Conservation (phyloP, 257 asterid species). For the Solanum clarkiae region DNA sequence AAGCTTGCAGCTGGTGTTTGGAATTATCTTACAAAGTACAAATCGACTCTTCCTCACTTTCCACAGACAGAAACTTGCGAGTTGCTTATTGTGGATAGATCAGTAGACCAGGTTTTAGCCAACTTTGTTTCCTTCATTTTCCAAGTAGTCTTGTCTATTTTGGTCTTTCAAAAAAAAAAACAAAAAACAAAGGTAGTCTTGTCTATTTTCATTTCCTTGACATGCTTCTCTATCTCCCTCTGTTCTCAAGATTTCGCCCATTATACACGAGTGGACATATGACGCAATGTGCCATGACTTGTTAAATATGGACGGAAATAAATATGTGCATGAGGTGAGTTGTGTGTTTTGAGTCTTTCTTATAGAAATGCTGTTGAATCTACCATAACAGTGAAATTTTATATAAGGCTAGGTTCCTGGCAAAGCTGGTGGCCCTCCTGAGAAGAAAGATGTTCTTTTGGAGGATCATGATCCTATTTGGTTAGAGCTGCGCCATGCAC, state of each 20-base stretch:
- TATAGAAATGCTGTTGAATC: constrained; percentile 3
- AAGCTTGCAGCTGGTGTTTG: constrained; percentile 96
- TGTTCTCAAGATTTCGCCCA: constrained; percentile 68
- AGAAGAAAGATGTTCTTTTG: constrained; percentile 93
- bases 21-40: constrained; percentile 85
- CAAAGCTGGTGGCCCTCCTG: constrained; percentile 69
- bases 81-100: constrained; percentile 90
- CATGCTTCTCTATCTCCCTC: neutral
- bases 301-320: constrained; percentile 91
- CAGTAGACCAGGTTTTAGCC: constrained; percentile 75
- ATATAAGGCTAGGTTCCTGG: constrained; percentile 57
- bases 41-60: constrained; percentile 59
- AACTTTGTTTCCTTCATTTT: neutral
- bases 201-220: neutral
- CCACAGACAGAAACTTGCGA: constrained; percentile 98
- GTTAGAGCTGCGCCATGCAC: constrained; percentile 98
- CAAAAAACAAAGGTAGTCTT: neutral
- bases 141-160: neutral
- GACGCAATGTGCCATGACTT: constrained; percentile 99
- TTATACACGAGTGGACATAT: constrained; percentile 99
- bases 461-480: constrained; percentile 99
- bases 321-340: constrained; percentile 86
- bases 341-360: neutral
- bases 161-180: no score
- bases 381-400: constrained; percentile 2